Evolutionary conservation across 768 basidiomycete genomes (phyloP), one percentile per base, ranked within the genome.

Genomic region (Amanita rubescens): DNA sequence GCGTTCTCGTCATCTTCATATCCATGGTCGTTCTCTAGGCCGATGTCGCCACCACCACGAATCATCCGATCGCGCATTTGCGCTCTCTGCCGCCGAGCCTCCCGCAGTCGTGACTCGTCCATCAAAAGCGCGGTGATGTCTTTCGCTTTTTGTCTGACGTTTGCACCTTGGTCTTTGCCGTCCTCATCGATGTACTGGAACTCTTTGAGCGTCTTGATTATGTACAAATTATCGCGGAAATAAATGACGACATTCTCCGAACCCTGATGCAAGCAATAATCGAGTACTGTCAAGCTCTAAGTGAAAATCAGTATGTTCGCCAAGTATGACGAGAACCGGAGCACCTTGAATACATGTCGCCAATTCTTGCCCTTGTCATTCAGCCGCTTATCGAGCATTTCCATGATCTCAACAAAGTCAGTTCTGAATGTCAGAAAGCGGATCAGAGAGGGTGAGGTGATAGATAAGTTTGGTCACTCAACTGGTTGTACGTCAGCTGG

Each of bases 351-450:
- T 54, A 98, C 95, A 75, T 99, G 96, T 49, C 95, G 81, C 96
- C 96, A 99, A 63, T 98, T 97, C 82, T 98, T 98, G 34, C 96
- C 96, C 76, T 96, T 98, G 74, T 99, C 96, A 61, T 94, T 94
- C 57, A 99, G 73, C 49, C 96, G 84, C 71, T 99, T 98, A 71
- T 98, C 96, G 46, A 99, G 78, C 92, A 97, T 96, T 75, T 99
- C 96, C 93, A 99, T 97, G 63, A 99, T 91, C 72, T 99, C 96
- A 11, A 98, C 93, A 67, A 99, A 99, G 63, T 98, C 94, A 55
- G 84, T 87, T 70, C 94, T 80, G 53, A 15, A 45, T 41, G 17
- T 32, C 20, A 17, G 20, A 19, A 27, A 30, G n/a, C 12, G 15
- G 25, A 27, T 27, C 37, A 49, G 8, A 38, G 15, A 14, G 34